These are phyloP conservation scores for Mycena albidolilacea DNA, from an alignment of 768 basidiomycete species.

Conservation along the genomic window DNA sequence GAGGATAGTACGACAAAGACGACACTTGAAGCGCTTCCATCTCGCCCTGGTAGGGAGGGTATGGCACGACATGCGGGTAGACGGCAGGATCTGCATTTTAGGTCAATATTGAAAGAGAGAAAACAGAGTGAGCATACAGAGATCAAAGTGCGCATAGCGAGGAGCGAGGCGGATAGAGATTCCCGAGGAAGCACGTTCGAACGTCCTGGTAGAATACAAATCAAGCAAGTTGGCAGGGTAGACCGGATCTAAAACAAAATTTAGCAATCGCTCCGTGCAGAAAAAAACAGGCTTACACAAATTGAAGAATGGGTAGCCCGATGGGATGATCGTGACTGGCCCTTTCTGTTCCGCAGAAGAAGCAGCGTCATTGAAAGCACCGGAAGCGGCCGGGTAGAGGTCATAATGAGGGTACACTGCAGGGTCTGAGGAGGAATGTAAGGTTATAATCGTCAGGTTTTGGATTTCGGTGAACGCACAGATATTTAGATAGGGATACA, in stretches of 20 bases:
- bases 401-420: slow-evolving; percentile 51
- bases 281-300: slow-evolving; percentile 39
- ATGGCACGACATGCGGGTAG: slow-evolving; percentile 44
- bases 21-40: slow-evolving; percentile 17
- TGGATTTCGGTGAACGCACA: background rate
- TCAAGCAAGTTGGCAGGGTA: slow-evolving; percentile 31
- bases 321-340: slow-evolving; percentile 16
- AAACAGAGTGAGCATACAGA: slow-evolving; percentile 46
- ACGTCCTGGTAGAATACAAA: slow-evolving; percentile 16
- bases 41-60: slow-evolving; percentile 25
- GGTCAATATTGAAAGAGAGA: slow-evolving; percentile 31
- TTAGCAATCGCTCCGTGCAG: background rate
- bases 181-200: background rate
- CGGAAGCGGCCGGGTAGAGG: slow-evolving; percentile 47
- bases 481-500: slow-evolving; percentile 32
- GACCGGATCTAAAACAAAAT: slow-evolving; percentile 23
- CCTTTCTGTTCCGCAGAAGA: background rate
- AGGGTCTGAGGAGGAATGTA: slow-evolving; percentile 41
- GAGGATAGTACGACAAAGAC: slow-evolving; percentile 39
- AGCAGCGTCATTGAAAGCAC: background rate
- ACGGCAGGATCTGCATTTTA: slow-evolving; percentile 35
- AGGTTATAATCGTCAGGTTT: background rate
- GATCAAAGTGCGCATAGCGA: slow-evolving; percentile 51
- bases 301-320: slow-evolving; percentile 47
- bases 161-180: slow-evolving; percentile 34